A percentile compares a stretch with the other conserved stretches of the same genome.
Evolutionary conservation across 2,329 filamentous ascomycete genomes (phyloP).

Genomic region (Trichoderma harzianum): DNA sequence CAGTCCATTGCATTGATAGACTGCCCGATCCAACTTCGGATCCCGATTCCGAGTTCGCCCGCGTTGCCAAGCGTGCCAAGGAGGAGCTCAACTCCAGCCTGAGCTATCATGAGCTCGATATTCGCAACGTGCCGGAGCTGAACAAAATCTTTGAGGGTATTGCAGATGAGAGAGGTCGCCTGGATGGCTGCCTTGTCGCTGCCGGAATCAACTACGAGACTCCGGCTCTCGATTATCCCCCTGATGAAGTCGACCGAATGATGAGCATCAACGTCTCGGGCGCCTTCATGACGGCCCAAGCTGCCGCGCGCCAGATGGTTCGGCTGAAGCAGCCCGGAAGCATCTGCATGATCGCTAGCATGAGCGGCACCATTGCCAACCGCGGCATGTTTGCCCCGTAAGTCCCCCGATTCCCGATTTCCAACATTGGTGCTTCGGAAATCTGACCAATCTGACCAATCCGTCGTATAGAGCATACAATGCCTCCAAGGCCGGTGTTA

Average conservation of each 20-base stretch:
- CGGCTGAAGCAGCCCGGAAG: conserved; percentile 56
- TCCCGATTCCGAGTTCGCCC: conserved; percentile 56
- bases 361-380: conserved; percentile 67
- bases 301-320: conserved; percentile 75
- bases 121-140: conserved; percentile 66
- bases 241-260: conserved; percentile 72
- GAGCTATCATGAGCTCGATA: conserved; percentile 75
- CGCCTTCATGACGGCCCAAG: conserved; percentile 80
- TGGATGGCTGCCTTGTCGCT: conserved; percentile 74
- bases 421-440: neutral
- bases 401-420: conserved; percentile 27
- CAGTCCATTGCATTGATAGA: conserved; percentile 65
- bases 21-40: conserved; percentile 49
- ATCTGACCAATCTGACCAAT: conserved; percentile 1
- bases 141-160: conserved; percentile 67
- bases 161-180: conserved; percentile 62
- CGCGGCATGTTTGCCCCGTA: conserved; percentile 58
- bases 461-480: conserved; percentile 61
- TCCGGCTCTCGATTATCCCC: conserved; percentile 74
- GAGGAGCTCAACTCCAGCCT: conserved; percentile 64
- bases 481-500: conserved; percentile 69
- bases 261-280: conserved; percentile 86
- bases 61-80: conserved; percentile 60
- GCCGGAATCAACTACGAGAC: conserved; percentile 79
- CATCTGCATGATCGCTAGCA: conserved; percentile 66